Base-by-base conservation (phyloP, 345 rosid genomes). In the Salix viminalis region DNA sequence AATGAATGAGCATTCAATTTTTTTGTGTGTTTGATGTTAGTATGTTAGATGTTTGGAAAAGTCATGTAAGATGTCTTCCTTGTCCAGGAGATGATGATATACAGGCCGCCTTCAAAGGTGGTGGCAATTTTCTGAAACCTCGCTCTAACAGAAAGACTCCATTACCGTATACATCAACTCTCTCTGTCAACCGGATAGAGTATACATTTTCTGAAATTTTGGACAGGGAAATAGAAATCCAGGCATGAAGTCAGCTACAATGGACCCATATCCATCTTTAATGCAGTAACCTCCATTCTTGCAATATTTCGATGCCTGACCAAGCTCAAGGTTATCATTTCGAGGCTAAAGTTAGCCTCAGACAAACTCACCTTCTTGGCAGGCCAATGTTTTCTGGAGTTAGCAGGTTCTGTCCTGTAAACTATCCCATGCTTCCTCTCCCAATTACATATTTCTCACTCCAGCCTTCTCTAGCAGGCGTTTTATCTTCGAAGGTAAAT, bases 371-470 rank as follows among this genome's bases (percentile, higher is more conserved):
- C 79, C 71, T 86, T 86, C 81, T 86, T 84, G 58, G 80, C 85
- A 58, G 84, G 84, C 89, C 85, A 84, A 19, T 66, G 69, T 44
- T 71, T 82, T 48, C 80, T 58, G 3, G 79, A 66, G 75, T 75
- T 73, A 1, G 70, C 30, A 62, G 85, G 73, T 76, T 78, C 79
- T 75, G 84, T 80, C 50, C 85, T n/a, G 69, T 80, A 86, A 32
- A 82, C 87, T 21, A 79, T 84, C 10, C 87, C 87, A 65, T 84
- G 89, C 71, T 69, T 82, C 89, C 87, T 84, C 85, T 84, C 7
- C 87, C 85, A 16, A 86, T 80, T 36, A 86, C 77, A 56, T 70
- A 81, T 62, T 74, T 81, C 56, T 83, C 83, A 64, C 75, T 79
- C 77, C 76, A 82, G 48, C 79, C 82, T 75, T 83, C 82, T 18